A percentile compares a stretch with the other conserved stretches of the same genome.
These are phyloP conservation scores for Casuarina cunninghamiana DNA, from an alignment of 306 rosid species.

Conservation along the genomic window DNA sequence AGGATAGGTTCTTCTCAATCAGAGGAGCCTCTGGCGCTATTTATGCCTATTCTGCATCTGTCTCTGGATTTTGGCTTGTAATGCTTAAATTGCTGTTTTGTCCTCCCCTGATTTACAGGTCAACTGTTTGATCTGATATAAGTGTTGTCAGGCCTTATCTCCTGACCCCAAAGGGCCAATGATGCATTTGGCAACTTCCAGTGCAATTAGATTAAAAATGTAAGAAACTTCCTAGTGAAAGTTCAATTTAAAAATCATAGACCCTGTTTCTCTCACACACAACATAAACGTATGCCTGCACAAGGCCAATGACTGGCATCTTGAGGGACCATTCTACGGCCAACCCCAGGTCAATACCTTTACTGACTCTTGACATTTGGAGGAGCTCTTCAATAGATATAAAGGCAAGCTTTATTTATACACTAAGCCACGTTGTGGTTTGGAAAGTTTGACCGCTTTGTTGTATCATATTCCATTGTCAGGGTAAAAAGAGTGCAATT, in stretches of 20 bases:
- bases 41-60: background rate
- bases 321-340: too few species aligned
- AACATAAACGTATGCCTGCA: too few species aligned
- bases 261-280: too few species aligned
- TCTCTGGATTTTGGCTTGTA: background rate
- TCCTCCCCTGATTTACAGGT: background rate
- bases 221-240: too few species aligned
- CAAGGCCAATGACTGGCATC: too few species aligned
- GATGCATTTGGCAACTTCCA: background rate
- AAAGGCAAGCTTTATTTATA: too few species aligned
- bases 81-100: background rate
- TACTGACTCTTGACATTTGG: too few species aligned
- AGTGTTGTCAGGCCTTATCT: background rate
- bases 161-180: background rate
- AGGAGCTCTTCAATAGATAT: too few species aligned
- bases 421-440: background rate
- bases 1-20: background rate
- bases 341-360: too few species aligned
- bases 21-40: background rate
- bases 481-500: background rate
- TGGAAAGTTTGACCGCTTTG: slow-evolving; percentile 5
- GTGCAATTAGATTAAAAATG: too few species aligned
- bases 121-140: background rate
- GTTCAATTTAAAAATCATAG: too few species aligned
- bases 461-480: background rate